Conservation (phyloP, 371 early-diverging fungal genomes). For the Syncephalis fuscata region DNA sequence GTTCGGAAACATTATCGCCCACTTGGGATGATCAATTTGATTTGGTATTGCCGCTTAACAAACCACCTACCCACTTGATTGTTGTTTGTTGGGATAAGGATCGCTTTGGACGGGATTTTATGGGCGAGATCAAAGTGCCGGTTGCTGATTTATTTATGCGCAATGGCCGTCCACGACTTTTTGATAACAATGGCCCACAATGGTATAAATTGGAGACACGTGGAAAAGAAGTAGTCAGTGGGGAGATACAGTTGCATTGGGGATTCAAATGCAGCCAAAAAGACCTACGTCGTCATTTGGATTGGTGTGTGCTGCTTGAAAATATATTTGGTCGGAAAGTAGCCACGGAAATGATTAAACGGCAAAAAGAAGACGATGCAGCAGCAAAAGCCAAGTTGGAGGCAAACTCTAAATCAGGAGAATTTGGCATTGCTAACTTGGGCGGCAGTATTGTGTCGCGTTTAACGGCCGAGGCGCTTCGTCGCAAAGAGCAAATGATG, state of each 20-base stretch:
- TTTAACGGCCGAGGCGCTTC: too few species aligned
- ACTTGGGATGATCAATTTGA: slow-evolving; percentile 58
- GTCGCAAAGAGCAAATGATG: too few species aligned
- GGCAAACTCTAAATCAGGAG: too few species aligned
- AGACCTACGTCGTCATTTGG: slow-evolving; percentile 2
- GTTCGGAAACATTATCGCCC: slow-evolving; percentile 50
- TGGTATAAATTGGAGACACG: slow-evolving; percentile 4
- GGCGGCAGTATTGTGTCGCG: too few species aligned
- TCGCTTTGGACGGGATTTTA: slow-evolving; percentile 34
- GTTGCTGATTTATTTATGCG: slow-evolving; percentile 33
- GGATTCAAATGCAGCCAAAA: slow-evolving; percentile 8
- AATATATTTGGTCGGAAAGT: too few species aligned
- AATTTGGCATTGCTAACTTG: too few species aligned
- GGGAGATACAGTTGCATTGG: slow-evolving; percentile 15
- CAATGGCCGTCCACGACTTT: slow-evolving; percentile 8
- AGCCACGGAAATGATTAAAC: too few species aligned
- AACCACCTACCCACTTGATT: slow-evolving; percentile 19
- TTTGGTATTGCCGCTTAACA: slow-evolving; percentile 25
- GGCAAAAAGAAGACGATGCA: too few species aligned
- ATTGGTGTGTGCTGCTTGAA: not conserved
- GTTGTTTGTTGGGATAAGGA: slow-evolving; percentile 46
- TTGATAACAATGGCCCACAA: slow-evolving; percentile 1
- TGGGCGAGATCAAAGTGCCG: slow-evolving; percentile 39
- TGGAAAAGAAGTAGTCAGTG: slow-evolving; percentile 14
- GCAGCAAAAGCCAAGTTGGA: too few species aligned